These are phyloP conservation scores for Trichoderma virens DNA, from an alignment of 495 filamentous ascomycete species.

Conservation along the genomic window DNA sequence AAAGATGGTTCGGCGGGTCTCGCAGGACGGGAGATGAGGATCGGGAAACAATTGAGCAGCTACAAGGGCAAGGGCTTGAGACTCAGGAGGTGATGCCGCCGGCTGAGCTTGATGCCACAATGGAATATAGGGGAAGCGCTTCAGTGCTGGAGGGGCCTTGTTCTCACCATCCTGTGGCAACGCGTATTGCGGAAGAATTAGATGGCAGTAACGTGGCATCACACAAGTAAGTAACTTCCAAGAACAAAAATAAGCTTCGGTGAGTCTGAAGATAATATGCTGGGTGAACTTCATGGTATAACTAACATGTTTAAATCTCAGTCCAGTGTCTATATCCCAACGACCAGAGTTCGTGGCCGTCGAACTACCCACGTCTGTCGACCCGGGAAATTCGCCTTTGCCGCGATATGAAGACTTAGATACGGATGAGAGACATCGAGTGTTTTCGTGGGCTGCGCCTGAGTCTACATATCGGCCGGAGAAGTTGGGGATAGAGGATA, in stretches of 20 bases:
- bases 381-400: conserved; percentile 13
- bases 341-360: no score
- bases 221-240: neutral
- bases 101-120: conserved; percentile 8
- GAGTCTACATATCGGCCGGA: neutral
- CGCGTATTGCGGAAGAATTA: neutral
- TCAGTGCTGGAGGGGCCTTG: no score
- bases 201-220: neutral
- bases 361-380: neutral
- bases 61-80: no score
- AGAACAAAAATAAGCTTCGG: no score
- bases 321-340: no score
- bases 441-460: neutral
- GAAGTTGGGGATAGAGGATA: neutral
- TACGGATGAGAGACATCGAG: neutral
- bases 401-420: conserved; percentile 10
- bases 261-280: neutral
- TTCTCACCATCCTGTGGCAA: neutral
- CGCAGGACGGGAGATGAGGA: no score
- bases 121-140: no score
- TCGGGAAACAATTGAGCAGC: no score
- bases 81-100: neutral
- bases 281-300: no score
- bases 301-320: no score
- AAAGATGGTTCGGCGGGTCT: no score